Conservation (phyloP, 352 stramenopile genomes). For the Phytophthora tubulina region DNA sequence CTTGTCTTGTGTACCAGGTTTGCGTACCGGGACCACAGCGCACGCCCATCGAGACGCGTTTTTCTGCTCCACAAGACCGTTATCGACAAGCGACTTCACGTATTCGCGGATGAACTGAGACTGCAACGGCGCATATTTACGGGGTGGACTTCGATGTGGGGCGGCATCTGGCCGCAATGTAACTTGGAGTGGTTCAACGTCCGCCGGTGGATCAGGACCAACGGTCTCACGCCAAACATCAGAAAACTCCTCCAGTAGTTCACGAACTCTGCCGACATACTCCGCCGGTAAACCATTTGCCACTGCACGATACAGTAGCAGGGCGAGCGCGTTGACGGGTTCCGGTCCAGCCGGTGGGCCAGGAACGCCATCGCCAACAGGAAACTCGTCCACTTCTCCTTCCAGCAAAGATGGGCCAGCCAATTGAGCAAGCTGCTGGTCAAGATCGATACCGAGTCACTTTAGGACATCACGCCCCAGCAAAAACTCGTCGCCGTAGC, state of each 20-base stretch:
- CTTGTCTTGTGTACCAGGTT: not conserved
- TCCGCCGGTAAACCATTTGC: not conserved
- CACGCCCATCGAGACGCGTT: conserved; percentile 9
- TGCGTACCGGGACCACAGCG: conserved; percentile 9
- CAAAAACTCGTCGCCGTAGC: conserved; percentile 18
- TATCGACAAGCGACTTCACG: conserved; percentile 6
- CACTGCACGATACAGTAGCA: not conserved
- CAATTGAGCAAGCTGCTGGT: conserved; percentile 5
- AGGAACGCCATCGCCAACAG: not conserved
- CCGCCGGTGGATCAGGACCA: not conserved
- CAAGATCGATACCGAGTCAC: not conserved
- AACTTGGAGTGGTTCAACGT: conserved; percentile 4
- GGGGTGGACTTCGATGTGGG: not conserved
- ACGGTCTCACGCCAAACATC: not conserved
- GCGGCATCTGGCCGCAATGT: not conserved
- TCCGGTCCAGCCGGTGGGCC: not conserved
- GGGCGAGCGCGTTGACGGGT: not conserved
- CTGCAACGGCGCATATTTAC: conserved; percentile 16
- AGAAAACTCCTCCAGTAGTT: not conserved
- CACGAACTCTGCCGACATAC: not conserved
- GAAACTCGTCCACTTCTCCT: conserved; percentile 3
- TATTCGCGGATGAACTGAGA: conserved; percentile 17
- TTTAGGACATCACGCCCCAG: conserved; percentile 8
- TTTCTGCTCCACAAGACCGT: conserved; percentile 8
- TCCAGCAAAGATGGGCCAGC: not conserved